Percentiles rank a stretch among this genome's conserved stretches.
Evolutionary conservation across 2,329 filamentous ascomycete species (phyloP).

Genomic region (Neurospora crassa): DNA sequence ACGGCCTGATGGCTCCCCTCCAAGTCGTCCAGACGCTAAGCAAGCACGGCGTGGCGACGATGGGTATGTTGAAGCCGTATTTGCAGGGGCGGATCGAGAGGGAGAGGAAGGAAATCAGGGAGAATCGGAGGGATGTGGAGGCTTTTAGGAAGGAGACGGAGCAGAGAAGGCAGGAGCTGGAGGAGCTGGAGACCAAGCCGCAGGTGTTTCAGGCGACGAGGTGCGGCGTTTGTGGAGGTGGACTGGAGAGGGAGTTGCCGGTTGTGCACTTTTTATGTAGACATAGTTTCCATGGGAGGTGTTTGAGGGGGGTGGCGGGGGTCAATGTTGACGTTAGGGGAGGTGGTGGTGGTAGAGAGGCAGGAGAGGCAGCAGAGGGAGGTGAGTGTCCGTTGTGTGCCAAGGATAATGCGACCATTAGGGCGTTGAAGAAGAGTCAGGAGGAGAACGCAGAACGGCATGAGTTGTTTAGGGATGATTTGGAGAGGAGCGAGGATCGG

Average conservation of each 20-base stretch:
- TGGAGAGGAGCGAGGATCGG: conserved; percentile 67
- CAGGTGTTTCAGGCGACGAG: conserved; percentile 84
- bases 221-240: conserved; percentile 62
- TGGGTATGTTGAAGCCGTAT: conserved; percentile 95
- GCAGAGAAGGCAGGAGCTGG: conserved; percentile 67
- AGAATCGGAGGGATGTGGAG: conserved; percentile 70
- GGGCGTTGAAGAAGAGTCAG: conserved; percentile 77
- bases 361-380: conserved; percentile 32
- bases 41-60: conserved; percentile 67
- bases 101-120: conserved; percentile 74
- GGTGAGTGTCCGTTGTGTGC: conserved; percentile 81
- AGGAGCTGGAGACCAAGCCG: conserved; percentile 67
- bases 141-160: conserved; percentile 80
- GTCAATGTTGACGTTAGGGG: conserved; percentile 22
- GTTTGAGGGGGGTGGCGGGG: conserved; percentile 44
- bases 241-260: conserved; percentile 69
- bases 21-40: conserved; percentile 89
- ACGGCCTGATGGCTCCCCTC: conserved; percentile 87
- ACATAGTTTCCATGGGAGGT: conserved; percentile 91
- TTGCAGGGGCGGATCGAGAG: conserved; percentile 79
- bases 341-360: conserved; percentile 18
- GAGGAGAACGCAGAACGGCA: conserved; percentile 79
- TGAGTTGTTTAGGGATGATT: conserved; percentile 76
- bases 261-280: conserved; percentile 95
- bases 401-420: conserved; percentile 75